Base-by-base conservation (phyloP, 2,329 filamentous ascomycete species). In the Cladorrhinum sp. region DNA sequence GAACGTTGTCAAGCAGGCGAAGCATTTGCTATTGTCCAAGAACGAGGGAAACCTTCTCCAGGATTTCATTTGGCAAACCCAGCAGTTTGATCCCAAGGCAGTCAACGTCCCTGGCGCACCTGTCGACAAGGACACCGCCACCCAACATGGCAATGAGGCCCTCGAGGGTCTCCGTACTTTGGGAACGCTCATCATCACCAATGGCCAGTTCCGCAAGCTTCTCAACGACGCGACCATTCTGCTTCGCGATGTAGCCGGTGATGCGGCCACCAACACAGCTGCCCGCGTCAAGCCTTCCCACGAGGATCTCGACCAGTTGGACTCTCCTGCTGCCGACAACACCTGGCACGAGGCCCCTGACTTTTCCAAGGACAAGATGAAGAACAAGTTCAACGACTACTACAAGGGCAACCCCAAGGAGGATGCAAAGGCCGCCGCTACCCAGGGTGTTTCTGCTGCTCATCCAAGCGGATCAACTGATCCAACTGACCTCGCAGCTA, bases 21-120 rank as follows among this genome's bases (percentile, higher is more conserved):
- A 97, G 80, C 77, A 87, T 60, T 83, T 99, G 12, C 79, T 98
- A 8, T 81, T 99, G 24, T 90, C 89, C 77, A 99, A 98, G 84
- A 99, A 99, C 73, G 85, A 96, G 62, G 95, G 93, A 72, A 92
- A 99, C 71, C 78, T 98, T 61, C 79, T 99, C 20, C 95, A 99
- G 73, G 93, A 99, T 71, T 98, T 99, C 76, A 91, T 98, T 76
- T 99, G 91, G 89, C 90, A 96, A 73, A 93, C 92, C 0, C 86
- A 92, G 72, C 83, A 90, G 52, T 87, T 95, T 64, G 85, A 86
- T 57, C 78, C 84, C 60, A 87, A 82, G 69, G 80, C 83, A 56
- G 81, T 91, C 24, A 74, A 77, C 61, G 75, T 81, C 1, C 90
- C 91, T 2, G 80, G 82, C 59, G 83, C 85, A 1, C 89, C 92